A percentile compares a stretch with the other conserved stretches of the same genome.
Conservation (phyloP, 148 eudicot genomes). For the Limonium bicolor region DNA sequence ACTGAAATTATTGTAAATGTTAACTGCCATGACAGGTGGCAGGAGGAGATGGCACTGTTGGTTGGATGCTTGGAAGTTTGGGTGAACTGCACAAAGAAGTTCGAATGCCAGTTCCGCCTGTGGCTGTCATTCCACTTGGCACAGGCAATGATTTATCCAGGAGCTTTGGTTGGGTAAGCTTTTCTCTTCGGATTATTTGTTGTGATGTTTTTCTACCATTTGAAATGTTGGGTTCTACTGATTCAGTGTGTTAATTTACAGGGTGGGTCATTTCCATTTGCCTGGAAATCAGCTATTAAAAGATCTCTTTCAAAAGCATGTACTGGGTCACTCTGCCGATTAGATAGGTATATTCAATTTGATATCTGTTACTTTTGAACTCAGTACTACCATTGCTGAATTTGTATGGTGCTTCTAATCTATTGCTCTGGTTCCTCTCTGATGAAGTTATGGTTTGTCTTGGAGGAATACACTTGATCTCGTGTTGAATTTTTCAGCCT, state of each 20-base stretch:
- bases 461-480: not conserved
- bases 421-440: no score
- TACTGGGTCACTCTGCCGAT: conserved; percentile 30
- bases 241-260: conserved; percentile 9
- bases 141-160: conserved; percentile 99
- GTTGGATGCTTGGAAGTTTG: conserved; percentile 90
- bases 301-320: conserved; percentile 59
- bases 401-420: not conserved
- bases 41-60: conserved; percentile 99
- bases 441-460: no score
- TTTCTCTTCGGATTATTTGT: not conserved
- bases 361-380: not conserved
- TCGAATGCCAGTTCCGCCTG: conserved; percentile 75
- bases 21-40: conserved; percentile 43
- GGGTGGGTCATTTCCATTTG: conserved; percentile 98
- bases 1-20: not conserved
- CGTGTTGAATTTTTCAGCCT: not conserved
- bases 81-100: conserved; percentile 73
- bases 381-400: not conserved
- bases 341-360: conserved; percentile 65
- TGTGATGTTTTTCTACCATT: not conserved
- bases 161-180: conserved; percentile 90
- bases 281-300: conserved; percentile 86
- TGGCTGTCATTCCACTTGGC: conserved; percentile 88
- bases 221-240: no score